Conservation (phyloP, 257 asterid species). For the Leptodermis oblonga region DNA sequence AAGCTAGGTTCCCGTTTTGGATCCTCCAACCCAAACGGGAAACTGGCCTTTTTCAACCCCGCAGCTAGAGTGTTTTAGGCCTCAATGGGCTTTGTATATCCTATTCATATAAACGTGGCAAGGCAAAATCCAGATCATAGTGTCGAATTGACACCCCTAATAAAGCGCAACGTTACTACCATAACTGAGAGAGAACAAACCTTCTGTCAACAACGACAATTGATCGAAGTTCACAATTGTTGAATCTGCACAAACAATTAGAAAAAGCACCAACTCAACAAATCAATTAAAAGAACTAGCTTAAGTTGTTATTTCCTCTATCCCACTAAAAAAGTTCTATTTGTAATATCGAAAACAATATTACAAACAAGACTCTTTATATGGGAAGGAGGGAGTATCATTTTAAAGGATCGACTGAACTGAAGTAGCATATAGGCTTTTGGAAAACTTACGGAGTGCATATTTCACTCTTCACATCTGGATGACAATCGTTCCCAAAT, state of each 20-base stretch:
- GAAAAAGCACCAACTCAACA: not conserved
- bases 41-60: no score
- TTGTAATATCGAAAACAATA: no score
- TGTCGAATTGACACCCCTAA: not conserved
- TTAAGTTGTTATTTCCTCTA: no score
- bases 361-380: no score
- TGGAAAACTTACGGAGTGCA: conserved; percentile 53
- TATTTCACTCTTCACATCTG: conserved; percentile 66
- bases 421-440: not conserved
- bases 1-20: no score
- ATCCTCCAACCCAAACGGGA: no score
- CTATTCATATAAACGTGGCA: not conserved
- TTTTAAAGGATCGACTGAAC: not conserved
- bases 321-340: no score
- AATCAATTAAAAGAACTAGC: not conserved
- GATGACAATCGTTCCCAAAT: conserved; percentile 77
- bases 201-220: conserved; percentile 72
- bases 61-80: no score
- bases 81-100: not conserved
- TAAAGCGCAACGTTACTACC: not conserved
- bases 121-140: not conserved
- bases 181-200: conserved; percentile 25
- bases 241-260: conserved; percentile 48
- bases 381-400: no score
- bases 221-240: conserved; percentile 86